Percentiles rank a stretch among this genome's conserved stretches.
phyloP scores from a whole-genome alignment of 352 stramenopile genomes.

The Phytophthora hibernalis region DNA sequence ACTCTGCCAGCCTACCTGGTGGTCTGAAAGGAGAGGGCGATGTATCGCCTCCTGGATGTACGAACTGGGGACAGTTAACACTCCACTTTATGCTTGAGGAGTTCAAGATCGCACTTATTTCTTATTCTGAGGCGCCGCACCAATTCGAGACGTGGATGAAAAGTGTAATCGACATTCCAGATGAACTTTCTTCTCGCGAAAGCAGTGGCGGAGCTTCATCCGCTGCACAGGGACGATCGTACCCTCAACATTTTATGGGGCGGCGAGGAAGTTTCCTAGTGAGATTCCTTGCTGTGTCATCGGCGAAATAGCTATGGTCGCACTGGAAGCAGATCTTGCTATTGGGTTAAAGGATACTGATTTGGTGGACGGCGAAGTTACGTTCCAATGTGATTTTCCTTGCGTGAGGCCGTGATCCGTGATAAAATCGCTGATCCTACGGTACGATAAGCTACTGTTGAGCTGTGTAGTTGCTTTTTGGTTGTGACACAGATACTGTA shows the following conservation, averaged over 20 bases:
- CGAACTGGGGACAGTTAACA: conserved; percentile 26
- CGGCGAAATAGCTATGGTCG: conserved; percentile 41
- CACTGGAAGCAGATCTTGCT: conserved; percentile 30
- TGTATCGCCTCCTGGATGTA: conserved; percentile 1
- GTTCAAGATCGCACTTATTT: conserved; percentile 57
- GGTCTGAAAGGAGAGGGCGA: conserved; percentile 8
- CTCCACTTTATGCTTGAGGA: conserved; percentile 49
- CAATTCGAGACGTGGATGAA: conserved; percentile 69
- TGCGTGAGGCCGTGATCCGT: conserved; percentile 46
- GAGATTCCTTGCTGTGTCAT: conserved; percentile 48
- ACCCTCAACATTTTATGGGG: conserved; percentile 43
- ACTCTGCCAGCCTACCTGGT: conserved; percentile 21
- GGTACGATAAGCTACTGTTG: conserved; percentile 32
- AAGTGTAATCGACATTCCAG: conserved; percentile 40
- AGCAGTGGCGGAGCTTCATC: conserved; percentile 38
- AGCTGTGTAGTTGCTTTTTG: conserved; percentile 1
- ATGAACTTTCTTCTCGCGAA: conserved; percentile 47
- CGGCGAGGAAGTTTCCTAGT: conserved; percentile 37
- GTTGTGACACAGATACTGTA: conserved; percentile 12
- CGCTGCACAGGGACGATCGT: conserved; percentile 27
- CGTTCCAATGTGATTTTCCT: conserved; percentile 47
- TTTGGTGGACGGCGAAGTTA: conserved; percentile 7
- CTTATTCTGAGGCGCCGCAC: conserved; percentile 50
- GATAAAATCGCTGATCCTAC: conserved; percentile 59
- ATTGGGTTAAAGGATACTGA: conserved; percentile 19